A percentile compares a stretch with the other conserved stretches of the same genome.
These are phyloP conservation scores for Monosporascus sp. DNA, from an alignment of 2,329 filamentous ascomycete species.

Conservation along the genomic window DNA sequence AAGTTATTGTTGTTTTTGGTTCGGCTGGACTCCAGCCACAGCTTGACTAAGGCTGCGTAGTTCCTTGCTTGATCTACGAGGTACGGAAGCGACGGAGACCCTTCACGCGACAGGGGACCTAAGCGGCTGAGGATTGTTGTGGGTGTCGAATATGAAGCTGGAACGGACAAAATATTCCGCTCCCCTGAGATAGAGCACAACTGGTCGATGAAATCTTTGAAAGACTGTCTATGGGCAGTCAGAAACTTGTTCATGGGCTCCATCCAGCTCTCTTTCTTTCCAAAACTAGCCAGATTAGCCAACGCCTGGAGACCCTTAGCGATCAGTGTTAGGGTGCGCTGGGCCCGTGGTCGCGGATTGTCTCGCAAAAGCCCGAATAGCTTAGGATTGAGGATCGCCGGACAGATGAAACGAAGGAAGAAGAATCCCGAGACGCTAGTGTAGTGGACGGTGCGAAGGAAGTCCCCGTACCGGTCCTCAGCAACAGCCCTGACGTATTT, in stretches of 20 bases:
- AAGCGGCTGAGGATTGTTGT: constrained; percentile 82
- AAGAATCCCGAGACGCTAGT: constrained; percentile 93
- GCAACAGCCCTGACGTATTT: constrained; percentile 89
- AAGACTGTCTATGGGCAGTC: constrained; percentile 65
- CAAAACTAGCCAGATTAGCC: constrained; percentile 85
- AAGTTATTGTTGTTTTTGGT: constrained; percentile 26
- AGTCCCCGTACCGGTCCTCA: constrained; percentile 91
- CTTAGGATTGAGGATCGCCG: constrained; percentile 92
- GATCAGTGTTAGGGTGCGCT: constrained; percentile 84
- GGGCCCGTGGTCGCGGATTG: constrained; percentile 74
- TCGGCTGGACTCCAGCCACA: constrained; percentile 62
- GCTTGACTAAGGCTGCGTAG: constrained; percentile 74
- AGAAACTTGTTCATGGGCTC: constrained; percentile 95
- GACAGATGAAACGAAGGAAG: constrained; percentile 92
- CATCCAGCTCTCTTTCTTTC: constrained; percentile 97
- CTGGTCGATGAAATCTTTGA: constrained; percentile 82
- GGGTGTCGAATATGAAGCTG: constrained; percentile 86
- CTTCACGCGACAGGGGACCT: constrained; percentile 75
- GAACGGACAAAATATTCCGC: constrained; percentile 56
- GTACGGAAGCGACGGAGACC: constrained; percentile 88
- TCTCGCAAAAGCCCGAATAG: constrained; percentile 81
- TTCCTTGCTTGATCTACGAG: constrained; percentile 84
- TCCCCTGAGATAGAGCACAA: constrained; percentile 79
- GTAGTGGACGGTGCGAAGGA: constrained; percentile 81
- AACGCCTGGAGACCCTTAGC: constrained; percentile 89